Conservation (phyloP, 495 filamentous ascomycete species). For the Aspergillus olivimuriae region DNA sequence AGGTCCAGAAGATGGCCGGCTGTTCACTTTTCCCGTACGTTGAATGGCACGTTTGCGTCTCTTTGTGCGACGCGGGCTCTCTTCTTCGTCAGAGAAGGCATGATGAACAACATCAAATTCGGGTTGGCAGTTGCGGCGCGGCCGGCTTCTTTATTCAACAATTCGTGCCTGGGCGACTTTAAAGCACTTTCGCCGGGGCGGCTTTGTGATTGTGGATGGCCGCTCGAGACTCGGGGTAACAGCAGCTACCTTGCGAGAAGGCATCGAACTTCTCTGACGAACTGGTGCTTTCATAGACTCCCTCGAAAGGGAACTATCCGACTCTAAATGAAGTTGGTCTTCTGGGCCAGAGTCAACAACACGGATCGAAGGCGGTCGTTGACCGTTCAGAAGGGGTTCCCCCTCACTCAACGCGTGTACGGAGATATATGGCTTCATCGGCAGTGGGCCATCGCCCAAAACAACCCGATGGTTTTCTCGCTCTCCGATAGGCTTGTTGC, state of each 20-base stretch:
- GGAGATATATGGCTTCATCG: not conserved
- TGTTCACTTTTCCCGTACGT: not conserved
- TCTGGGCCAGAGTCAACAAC: not conserved
- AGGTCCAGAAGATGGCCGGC: not conserved
- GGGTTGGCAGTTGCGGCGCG: not conserved
- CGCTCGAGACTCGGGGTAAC: not conserved
- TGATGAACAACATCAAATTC: no score
- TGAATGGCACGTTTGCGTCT: not conserved
- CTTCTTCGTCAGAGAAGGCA: not conserved
- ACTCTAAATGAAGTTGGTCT: constrained; percentile 1
- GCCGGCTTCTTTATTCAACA: not conserved
- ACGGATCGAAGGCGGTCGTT: not conserved
- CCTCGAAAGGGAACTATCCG: not conserved
- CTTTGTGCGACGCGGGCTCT: not conserved
- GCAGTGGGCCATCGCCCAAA: not conserved
- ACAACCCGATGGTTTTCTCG: not conserved
- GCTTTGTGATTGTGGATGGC: not conserved
- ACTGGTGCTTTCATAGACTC: not conserved
- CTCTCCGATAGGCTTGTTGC: constrained; percentile 1
- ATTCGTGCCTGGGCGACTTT: not conserved
- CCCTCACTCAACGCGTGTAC: not conserved
- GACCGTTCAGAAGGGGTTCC: constrained; percentile 1
- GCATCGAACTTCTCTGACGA: not conserved
- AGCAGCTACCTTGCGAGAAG: not conserved
- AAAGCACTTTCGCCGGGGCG: not conserved